Evolutionary conservation across 352 stramenopile genomes (phyloP).

Genomic region (Plasmopara halstedii): DNA sequence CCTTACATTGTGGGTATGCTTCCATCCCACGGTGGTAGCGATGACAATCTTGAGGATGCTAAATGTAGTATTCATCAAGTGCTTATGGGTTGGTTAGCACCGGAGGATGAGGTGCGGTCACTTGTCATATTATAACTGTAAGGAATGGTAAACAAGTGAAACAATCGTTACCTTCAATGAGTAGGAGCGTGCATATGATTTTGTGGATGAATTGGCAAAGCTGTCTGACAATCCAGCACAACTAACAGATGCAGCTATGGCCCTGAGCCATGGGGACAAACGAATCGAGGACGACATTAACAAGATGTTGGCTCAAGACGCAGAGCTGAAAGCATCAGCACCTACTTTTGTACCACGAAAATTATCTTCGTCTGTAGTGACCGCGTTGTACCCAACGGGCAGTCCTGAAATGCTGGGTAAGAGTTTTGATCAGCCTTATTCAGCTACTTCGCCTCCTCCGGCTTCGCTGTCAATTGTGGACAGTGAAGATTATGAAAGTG

Average conservation of each 20-base stretch:
- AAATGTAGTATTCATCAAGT: slow-evolving; percentile 74
- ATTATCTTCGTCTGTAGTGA: slow-evolving; percentile 16
- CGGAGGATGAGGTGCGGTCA: slow-evolving; percentile 52
- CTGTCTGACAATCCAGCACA: slow-evolving; percentile 48
- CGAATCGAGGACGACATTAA: slow-evolving; percentile 33
- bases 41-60: slow-evolving; percentile 47
- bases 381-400: slow-evolving; percentile 17
- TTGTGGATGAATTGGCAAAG: slow-evolving; percentile 63
- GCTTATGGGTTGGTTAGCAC: slow-evolving; percentile 75
- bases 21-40: slow-evolving; percentile 19
- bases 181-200: slow-evolving; percentile 54
- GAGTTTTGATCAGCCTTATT: slow-evolving; percentile 2
- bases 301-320: slow-evolving; percentile 28
- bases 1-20: slow-evolving; percentile 81
- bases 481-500: slow-evolving; percentile 10
- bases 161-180: not conserved
- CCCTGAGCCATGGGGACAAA: slow-evolving; percentile 20
- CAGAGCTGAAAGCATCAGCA: slow-evolving; percentile 67
- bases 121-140: not conserved
- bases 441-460: slow-evolving; percentile 3
- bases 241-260: slow-evolving; percentile 31
- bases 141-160: not conserved
- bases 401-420: slow-evolving; percentile 8
- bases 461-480: slow-evolving; percentile 8
- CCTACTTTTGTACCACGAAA: slow-evolving; percentile 59